Evolutionary conservation across 805 yeast genomes (phyloP), one percentile per base, ranked within the genome.

Genomic region (Pichia californica): DNA sequence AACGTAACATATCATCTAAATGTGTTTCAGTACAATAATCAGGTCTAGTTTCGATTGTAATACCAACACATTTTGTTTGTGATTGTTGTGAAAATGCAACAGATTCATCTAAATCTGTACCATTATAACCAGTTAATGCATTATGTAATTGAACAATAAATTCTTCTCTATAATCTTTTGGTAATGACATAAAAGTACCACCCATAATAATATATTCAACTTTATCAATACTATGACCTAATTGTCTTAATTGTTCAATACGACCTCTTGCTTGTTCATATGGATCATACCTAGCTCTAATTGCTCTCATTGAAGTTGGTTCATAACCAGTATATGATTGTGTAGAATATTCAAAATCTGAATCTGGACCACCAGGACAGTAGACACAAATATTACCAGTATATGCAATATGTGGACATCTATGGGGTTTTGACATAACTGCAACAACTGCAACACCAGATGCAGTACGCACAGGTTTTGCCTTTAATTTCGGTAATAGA

Each of bases 241-340:
- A 71, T 63, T 85, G 96, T 52, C 96, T 79, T 50, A 93, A 73
- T 70, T 93, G 99, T 58, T 93, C 99, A 31, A 93, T 82, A 62
- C 99, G 79, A 38, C 99, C 99, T 59, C 99, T 75, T 6, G 98
- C 97, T 64, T 93, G 99, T 64, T 93, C 99, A 59, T 88, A 93
- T 1, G 99, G 98, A 62, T 93, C 99, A 59, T 93, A 93, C 56
- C 99, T 77, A 0, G 99, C 99, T 54, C 99, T 74, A 49, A 93
- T 93, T n/a, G 99, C 99, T 56, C 99, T 76, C 99, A 93, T 93
- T 1, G 97, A 88, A 0, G 99, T 93, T 8, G 99, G 99, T 63
- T 93, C 99, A 59, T 93, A 93, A 31, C 99, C 99, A 0, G 99
- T 93, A 59, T 93, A 93, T 4, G 97, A 88, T 66, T 93, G 99